A percentile compares a stretch with the other conserved stretches of the same genome.
phyloP scores from a whole-genome alignment of 306 rosid genomes.

The Lupinus albus region DNA sequence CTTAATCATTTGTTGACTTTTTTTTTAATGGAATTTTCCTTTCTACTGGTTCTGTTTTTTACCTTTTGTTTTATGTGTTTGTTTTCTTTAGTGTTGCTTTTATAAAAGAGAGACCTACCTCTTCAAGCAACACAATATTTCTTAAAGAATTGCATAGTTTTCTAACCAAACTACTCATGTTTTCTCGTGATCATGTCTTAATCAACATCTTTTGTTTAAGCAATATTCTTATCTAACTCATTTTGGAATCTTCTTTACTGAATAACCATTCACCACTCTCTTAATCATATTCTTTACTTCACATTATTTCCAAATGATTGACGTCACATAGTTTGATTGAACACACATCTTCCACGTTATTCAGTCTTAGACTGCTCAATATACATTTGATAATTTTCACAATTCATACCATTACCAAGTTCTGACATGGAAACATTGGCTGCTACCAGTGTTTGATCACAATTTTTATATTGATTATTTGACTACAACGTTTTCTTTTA shows the following conservation, averaged over 20 bases:
- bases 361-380: conserved; percentile 17
- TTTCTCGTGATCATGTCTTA: conserved; percentile 31
- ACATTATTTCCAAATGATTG: conserved; percentile 43
- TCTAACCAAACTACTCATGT: conserved; percentile 28
- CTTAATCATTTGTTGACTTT: conserved; percentile 2
- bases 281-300: conserved; percentile 42
- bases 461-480: conserved; percentile 25
- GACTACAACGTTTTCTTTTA: conserved; percentile 25
- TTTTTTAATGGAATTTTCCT: conserved; percentile 30
- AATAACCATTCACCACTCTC: conserved; percentile 21
- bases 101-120: conserved; percentile 26
- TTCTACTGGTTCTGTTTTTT: conserved; percentile 28
- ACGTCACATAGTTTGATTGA: conserved; percentile 25
- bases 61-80: conserved; percentile 26
- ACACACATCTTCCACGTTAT: conserved; percentile 19
- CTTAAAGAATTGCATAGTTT: conserved; percentile 36
- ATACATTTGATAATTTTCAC: conserved; percentile 18
- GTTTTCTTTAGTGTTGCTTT: conserved; percentile 7
- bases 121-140: conserved; percentile 42
- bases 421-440: conserved; percentile 29
- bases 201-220: conserved; percentile 45
- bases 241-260: conserved; percentile 45
- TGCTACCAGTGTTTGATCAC: conserved; percentile 35
- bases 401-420: conserved; percentile 11
- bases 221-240: conserved; percentile 32